These are phyloP conservation scores for Dalbergia oliveri DNA, from an alignment of 306 rosid species.

Conservation along the genomic window DNA sequence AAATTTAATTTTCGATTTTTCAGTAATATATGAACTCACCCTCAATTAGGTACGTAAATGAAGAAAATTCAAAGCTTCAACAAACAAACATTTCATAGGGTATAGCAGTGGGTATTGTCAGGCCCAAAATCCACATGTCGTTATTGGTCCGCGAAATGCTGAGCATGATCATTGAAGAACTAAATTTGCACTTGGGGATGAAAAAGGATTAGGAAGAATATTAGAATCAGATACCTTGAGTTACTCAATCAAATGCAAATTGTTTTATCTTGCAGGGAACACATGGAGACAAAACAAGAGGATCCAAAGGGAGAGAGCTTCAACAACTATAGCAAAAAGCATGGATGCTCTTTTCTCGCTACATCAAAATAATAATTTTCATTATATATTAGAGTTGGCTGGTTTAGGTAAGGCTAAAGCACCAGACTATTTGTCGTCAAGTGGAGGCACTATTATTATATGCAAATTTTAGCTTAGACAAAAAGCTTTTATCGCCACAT, in stretches of 20 bases:
- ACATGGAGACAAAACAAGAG: slow-evolving; percentile 58
- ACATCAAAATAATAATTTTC: slow-evolving; percentile 16
- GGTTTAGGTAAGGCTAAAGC: slow-evolving; percentile 64
- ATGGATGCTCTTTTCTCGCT: slow-evolving; percentile 46
- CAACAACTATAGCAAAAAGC: slow-evolving; percentile 57
- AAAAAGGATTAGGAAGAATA: slow-evolving; percentile 21
- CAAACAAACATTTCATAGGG: neutral
- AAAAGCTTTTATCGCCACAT: slow-evolving; percentile 19
- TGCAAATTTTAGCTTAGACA: slow-evolving; percentile 21
- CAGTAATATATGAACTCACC: too few species aligned
- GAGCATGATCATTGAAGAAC: slow-evolving; percentile 52
- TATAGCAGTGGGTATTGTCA: slow-evolving; percentile 15
- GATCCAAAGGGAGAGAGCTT: slow-evolving; percentile 58
- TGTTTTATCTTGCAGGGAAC: slow-evolving; percentile 35
- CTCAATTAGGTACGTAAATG: neutral
- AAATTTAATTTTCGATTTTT: too few species aligned
- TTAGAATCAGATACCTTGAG: slow-evolving; percentile 27
- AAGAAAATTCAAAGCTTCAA: slow-evolving; percentile 29
- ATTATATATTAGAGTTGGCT: slow-evolving; percentile 52
- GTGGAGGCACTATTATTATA: slow-evolving; percentile 39
- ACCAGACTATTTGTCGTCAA: slow-evolving; percentile 60
- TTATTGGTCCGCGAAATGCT: slow-evolving; percentile 44
- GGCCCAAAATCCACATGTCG: slow-evolving; percentile 32
- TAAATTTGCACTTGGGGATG: slow-evolving; percentile 41
- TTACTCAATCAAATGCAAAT: neutral